Percentiles rank a stretch among this genome's conserved stretches.
phyloP scores from a whole-genome alignment of 75 land plant genomes.

The Sequoiadendron giganteum region DNA sequence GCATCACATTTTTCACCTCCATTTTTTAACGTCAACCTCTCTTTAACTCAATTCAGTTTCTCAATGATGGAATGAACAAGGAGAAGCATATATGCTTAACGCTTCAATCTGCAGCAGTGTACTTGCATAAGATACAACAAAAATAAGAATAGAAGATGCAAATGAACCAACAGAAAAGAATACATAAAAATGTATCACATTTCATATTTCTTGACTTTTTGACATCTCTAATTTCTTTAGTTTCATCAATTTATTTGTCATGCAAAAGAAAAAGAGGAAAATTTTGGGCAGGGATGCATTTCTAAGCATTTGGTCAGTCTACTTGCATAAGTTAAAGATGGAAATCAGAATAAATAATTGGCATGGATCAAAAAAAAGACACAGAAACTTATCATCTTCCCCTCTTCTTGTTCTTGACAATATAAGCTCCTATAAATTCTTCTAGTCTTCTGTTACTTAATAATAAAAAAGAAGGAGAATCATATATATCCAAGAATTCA shows the following conservation, averaged over 20 bases:
- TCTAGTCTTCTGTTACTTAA: no score
- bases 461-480: no score
- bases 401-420: not conserved
- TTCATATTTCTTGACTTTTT: not conserved
- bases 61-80: not conserved
- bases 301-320: not conserved
- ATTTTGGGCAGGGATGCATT: not conserved
- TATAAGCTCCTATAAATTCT: no score
- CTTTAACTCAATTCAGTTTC: not conserved
- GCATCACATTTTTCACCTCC: no score
- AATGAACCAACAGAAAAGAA: not conserved
- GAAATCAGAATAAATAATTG: no score
- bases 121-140: not conserved
- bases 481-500: no score
- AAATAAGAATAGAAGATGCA: not conserved
- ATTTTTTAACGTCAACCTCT: not conserved
- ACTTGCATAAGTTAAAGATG: not conserved
- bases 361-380: not conserved
- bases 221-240: not conserved
- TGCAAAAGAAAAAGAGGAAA: not conserved
- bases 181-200: not conserved
- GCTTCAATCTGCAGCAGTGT: not conserved
- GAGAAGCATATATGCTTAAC: not conserved
- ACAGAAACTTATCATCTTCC: not conserved
- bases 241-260: not conserved